These are phyloP conservation scores for Cyberlindnera subsufficiens DNA, from an alignment of 805 yeast species.

Conservation along the genomic window DNA sequence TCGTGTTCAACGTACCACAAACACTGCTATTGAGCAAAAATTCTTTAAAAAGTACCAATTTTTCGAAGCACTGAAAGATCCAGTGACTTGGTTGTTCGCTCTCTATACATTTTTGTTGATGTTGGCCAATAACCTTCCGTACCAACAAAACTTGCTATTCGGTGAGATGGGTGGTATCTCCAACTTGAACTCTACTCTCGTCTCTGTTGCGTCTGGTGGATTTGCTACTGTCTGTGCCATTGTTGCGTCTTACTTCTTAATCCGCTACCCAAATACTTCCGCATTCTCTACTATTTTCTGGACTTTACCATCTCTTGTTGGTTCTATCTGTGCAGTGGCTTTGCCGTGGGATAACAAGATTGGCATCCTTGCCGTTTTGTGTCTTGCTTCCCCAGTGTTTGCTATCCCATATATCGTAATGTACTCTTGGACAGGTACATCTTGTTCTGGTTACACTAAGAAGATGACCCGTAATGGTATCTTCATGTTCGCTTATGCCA, in stretches of 20 bases:
- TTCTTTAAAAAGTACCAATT: conserved; percentile 36
- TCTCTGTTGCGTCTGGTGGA: conserved; percentile 49
- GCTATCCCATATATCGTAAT: conserved; percentile 36
- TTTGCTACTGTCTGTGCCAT: conserved; percentile 37
- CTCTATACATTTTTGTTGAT: conserved; percentile 33
- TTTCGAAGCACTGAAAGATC: conserved; percentile 39
- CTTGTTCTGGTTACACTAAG: conserved; percentile 46
- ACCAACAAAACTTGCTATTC: conserved; percentile 45
- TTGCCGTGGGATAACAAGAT: conserved; percentile 39
- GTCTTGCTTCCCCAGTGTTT: conserved; percentile 40
- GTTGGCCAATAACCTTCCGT: conserved; percentile 47
- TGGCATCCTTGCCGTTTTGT: conserved; percentile 42
- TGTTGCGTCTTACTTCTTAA: conserved; percentile 30
- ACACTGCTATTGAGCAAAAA: conserved; percentile 38
- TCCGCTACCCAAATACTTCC: conserved; percentile 30
- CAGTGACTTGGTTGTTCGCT: conserved; percentile 31
- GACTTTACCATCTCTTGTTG: conserved; percentile 38
- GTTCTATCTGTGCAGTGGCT: conserved; percentile 39
- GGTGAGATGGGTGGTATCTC: conserved; percentile 39
- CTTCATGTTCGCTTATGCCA: conserved; percentile 38
- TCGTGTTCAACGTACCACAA: conserved; percentile 32
- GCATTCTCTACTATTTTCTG: conserved; percentile 34
- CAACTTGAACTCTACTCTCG: conserved; percentile 42
- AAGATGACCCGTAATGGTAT: conserved; percentile 40
- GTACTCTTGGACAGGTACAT: conserved; percentile 30